Percentiles rank a stretch among this genome's conserved stretches.
These are phyloP conservation scores for Pseudoscleropodium purum DNA, from an alignment of 225 moss, liverwort and hornwort genomes.

Conservation along the genomic window DNA sequence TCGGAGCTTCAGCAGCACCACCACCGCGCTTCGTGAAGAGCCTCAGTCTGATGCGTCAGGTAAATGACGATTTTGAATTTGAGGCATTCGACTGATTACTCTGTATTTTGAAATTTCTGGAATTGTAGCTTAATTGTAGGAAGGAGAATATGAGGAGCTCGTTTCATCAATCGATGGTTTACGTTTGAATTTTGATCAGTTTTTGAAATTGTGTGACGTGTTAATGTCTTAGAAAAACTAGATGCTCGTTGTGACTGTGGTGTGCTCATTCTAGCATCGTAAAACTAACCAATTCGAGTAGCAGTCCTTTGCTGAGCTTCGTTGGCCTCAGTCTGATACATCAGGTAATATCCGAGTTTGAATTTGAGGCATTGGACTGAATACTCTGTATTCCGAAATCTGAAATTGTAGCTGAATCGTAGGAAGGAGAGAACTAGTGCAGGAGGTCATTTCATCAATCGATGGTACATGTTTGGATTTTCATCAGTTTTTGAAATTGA, in stretches of 20 bases:
- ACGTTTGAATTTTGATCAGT: background rate
- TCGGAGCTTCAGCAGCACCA: conserved; percentile 1
- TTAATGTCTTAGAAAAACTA: background rate
- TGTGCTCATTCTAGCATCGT: background rate
- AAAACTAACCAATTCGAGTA: background rate
- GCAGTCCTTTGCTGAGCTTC: background rate
- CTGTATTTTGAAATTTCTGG: background rate
- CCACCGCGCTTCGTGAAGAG: background rate
- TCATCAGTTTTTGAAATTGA: background rate
- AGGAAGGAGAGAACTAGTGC: background rate
- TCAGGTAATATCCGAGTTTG: background rate
- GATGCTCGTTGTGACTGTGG: background rate
- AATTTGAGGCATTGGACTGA: background rate
- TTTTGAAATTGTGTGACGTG: background rate
- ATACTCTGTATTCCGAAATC: background rate
- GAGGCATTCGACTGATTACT: background rate
- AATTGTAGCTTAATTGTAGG: background rate
- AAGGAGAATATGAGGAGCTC: background rate
- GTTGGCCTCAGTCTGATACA: background rate
- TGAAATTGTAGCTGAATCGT: background rate
- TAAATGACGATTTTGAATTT: background rate
- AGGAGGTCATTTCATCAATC: background rate
- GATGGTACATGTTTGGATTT: background rate
- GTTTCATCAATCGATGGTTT: background rate
- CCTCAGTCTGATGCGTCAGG: conserved; percentile 9